Percentiles rank a stretch among this genome's conserved stretches.
Conservation (phyloP, 2,329 filamentous ascomycete species). For the Stachybotrys echinatus region DNA sequence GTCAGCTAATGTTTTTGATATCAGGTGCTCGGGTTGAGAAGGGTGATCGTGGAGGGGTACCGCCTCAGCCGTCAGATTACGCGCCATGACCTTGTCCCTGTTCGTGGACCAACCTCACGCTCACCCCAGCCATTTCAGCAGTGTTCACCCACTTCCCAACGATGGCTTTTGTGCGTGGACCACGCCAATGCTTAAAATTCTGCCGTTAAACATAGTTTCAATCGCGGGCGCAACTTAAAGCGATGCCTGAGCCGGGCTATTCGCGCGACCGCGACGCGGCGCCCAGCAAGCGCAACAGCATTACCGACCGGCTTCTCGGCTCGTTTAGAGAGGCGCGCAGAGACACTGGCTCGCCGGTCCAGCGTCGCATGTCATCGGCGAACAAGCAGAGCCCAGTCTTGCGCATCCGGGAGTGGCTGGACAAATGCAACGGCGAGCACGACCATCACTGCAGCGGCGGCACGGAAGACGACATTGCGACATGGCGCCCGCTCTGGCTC, state of each 20-base stretch:
- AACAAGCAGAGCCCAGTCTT: slow-evolving; percentile 28
- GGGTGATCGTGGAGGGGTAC: background rate
- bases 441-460: slow-evolving; percentile 30
- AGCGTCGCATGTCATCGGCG: slow-evolving; percentile 24
- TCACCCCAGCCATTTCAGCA: background rate
- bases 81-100: background rate
- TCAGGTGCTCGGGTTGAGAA: no score
- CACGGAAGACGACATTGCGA: slow-evolving; percentile 16
- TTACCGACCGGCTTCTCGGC: slow-evolving; percentile 32
- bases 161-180: background rate
- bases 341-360: slow-evolving; percentile 15
- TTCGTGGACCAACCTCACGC: background rate
- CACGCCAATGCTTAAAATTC: no score
- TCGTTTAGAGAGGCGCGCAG: slow-evolving; percentile 26
- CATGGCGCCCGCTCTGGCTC: slow-evolving; percentile 35
- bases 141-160: background rate
- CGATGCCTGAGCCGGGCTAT: slow-evolving; percentile 2
- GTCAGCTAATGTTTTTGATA: no score
- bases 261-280: slow-evolving; percentile 19
- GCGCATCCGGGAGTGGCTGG: slow-evolving; percentile 37
- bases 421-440: slow-evolving; percentile 36
- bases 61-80: background rate
- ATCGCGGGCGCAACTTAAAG: background rate
- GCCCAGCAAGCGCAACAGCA: slow-evolving; percentile 32
- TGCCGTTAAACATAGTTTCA: background rate